A percentile compares a stretch with the other conserved stretches of the same genome.
phyloP scores from a whole-genome alignment of 176 grass and related monocot genomes.

The Poa pratensis region DNA sequence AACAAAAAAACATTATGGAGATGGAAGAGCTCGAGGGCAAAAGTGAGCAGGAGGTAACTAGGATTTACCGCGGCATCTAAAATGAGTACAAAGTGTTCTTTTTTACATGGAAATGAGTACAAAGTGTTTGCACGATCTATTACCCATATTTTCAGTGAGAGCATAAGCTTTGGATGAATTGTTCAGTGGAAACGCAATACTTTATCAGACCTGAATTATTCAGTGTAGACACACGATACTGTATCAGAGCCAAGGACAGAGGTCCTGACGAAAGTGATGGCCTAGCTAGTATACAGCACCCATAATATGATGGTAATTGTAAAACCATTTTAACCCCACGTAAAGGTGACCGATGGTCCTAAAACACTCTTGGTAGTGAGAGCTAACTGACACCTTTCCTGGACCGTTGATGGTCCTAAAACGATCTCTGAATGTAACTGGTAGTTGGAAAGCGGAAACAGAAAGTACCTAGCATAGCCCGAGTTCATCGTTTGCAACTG shows the following conservation, averaged over 20 bases:
- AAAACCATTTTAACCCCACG: neutral
- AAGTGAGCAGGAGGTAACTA: too few species aligned
- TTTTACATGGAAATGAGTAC: neutral
- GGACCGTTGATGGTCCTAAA: too few species aligned
- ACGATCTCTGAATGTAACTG: neutral
- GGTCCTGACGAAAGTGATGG: neutral
- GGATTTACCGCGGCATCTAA: too few species aligned
- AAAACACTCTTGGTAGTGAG: neutral
- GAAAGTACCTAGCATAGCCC: neutral
- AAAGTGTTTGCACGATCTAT: neutral
- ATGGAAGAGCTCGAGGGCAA: neutral
- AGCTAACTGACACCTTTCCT: neutral
- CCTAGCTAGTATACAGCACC: neutral
- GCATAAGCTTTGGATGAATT: neutral
- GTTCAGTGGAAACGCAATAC: neutral
- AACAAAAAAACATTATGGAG: neutral
- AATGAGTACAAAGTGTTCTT: too few species aligned
- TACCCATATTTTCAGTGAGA: neutral
- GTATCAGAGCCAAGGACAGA: neutral
- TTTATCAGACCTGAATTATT: neutral
- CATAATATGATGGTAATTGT: neutral
- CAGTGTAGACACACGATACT: neutral
- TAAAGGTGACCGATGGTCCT: neutral
- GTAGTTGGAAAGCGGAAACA: slow-evolving; percentile 31
- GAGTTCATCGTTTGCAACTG: neutral